Conservation (phyloP, 495 filamentous ascomycete species). For the Lasiosphaeriaceae sp. region DNA sequence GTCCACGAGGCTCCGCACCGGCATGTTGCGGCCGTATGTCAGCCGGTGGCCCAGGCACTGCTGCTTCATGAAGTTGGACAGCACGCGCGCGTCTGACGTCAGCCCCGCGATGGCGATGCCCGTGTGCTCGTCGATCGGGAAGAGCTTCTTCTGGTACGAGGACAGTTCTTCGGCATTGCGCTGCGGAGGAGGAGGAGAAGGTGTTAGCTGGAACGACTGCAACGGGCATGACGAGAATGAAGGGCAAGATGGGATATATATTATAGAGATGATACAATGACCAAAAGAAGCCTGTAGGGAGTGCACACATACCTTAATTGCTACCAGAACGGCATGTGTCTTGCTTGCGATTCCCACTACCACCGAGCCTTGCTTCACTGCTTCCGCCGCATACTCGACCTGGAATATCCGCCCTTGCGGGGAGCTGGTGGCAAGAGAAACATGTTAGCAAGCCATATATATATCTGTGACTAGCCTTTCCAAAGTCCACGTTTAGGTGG, state of each 20-base stretch:
- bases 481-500: no score
- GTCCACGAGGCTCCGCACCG: constrained; percentile 77
- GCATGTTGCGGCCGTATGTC: constrained; percentile 90
- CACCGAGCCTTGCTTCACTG: constrained; percentile 97
- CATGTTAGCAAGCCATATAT: constrained; percentile 9
- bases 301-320: constrained; percentile 74
- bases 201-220: constrained; percentile 7
- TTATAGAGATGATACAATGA: not conserved
- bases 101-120: constrained; percentile 95
- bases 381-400: constrained; percentile 97
- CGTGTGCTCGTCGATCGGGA: constrained; percentile 91
- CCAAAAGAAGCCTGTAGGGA: not conserved
- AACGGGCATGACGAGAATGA: not conserved
- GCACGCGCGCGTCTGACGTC: constrained; percentile 95
- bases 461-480: no score
- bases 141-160: constrained; percentile 99
- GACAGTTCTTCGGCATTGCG: constrained; percentile 98
- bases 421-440: constrained; percentile 57
- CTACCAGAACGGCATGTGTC: constrained; percentile 93
- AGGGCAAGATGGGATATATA: not conserved
- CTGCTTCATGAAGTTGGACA: constrained; percentile 99
- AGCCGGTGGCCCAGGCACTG: constrained; percentile 93
- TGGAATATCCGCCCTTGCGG: constrained; percentile 99
- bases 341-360: constrained; percentile 96
- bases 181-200: constrained; percentile 40